These are phyloP conservation scores for Candida namnaoensis DNA, from an alignment of 805 yeast genomes.

Conservation along the genomic window DNA sequence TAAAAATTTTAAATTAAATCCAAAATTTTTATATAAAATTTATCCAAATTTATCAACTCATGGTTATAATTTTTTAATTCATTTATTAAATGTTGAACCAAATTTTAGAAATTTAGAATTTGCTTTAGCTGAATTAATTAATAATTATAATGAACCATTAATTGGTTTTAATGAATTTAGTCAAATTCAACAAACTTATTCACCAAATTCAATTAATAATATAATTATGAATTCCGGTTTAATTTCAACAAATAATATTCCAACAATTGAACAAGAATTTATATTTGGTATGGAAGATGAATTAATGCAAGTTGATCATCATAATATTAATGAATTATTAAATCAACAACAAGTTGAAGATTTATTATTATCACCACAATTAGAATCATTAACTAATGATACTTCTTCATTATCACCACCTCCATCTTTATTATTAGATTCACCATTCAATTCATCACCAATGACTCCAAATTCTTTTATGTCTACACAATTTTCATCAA, in stretches of 20 bases:
- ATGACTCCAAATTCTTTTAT: neutral
- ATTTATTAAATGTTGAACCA: constrained; percentile 60
- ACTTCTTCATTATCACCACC: neutral
- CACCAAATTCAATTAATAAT: too few species aligned
- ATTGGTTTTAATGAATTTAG: too few species aligned
- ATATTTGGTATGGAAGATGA: neutral
- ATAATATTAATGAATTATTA: neutral
- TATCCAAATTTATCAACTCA: constrained; percentile 70
- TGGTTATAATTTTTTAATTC: constrained; percentile 56
- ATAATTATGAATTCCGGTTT: neutral
- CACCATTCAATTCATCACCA: neutral
- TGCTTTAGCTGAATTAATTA: constrained; percentile 41
- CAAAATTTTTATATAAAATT: constrained; percentile 66
- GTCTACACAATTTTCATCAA: too few species aligned
- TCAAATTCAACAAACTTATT: too few species aligned
- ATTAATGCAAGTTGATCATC: neutral
- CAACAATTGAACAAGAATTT: neutral
- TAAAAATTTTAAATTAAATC: constrained; percentile 54
- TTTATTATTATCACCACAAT: neutral
- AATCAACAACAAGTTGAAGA: neutral
- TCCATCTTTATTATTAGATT: neutral
- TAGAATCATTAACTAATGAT: neutral
- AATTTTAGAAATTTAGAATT: constrained; percentile 37
- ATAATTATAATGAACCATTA: constrained; percentile 3
- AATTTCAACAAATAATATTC: neutral